These are phyloP conservation scores for Phytophthora tubulina DNA, from an alignment of 352 stramenopile species.

Conservation along the genomic window DNA sequence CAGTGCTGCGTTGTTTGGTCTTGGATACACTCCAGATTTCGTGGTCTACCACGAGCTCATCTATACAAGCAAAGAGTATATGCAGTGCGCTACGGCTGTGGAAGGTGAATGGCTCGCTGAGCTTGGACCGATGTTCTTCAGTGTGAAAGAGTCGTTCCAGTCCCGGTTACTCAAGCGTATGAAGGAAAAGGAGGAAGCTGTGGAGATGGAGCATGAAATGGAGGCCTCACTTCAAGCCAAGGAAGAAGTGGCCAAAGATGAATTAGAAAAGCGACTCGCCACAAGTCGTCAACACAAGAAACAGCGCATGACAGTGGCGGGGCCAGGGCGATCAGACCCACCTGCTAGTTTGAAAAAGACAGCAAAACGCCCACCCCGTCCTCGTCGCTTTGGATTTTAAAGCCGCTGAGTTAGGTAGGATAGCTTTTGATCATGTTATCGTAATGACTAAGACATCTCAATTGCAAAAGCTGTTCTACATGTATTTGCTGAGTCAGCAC, in stretches of 20 bases:
- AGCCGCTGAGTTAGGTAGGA: conserved; percentile 5
- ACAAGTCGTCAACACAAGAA: conserved; percentile 57
- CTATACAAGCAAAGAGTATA: conserved; percentile 99
- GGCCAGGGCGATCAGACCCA: conserved; percentile 48
- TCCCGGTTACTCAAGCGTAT: conserved; percentile 91
- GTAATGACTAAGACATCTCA: conserved; percentile 1
- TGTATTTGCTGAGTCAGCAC: too few species aligned
- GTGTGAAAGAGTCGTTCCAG: conserved; percentile 97
- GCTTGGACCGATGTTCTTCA: conserved; percentile 99
- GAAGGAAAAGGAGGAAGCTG: conserved; percentile 81
- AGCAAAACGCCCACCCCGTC: conserved; percentile 66
- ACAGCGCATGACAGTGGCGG: conserved; percentile 71
- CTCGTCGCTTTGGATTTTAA: conserved; percentile 80
- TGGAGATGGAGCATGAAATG: conserved; percentile 91
- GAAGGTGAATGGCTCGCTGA: conserved; percentile 99
- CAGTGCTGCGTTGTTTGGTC: conserved; percentile 96
- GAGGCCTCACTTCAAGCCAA: conserved; percentile 39
- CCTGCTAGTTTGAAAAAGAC: conserved; percentile 48
- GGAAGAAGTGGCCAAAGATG: conserved; percentile 30
- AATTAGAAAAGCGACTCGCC: conserved; percentile 19
- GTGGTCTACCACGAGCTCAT: conserved; percentile 99
- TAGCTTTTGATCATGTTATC: conserved; percentile 41
- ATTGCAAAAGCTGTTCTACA: too few species aligned
- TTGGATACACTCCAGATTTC: conserved; percentile 99
- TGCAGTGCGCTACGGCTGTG: conserved; percentile 98